Base-by-base conservation (phyloP, 495 filamentous ascomycete genomes). In the Aspergillus ellipticus region DNA sequence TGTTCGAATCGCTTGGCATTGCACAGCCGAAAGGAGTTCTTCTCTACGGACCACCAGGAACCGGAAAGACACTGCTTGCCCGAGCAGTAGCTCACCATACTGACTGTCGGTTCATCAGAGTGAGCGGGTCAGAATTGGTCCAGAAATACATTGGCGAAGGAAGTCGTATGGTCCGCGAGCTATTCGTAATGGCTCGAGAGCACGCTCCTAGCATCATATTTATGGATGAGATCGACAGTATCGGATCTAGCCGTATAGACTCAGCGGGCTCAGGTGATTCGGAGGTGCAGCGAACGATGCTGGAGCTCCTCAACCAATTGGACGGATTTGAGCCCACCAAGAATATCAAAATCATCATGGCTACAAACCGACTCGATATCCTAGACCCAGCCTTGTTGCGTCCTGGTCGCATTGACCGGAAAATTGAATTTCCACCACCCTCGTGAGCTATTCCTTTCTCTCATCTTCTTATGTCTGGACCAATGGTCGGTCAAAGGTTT, bases 331-430 rank as follows among this genome's bases (percentile, higher is more conserved):
- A 97, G 74, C 94, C 93, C 0, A 97, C 94, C n/a, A 97, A 97
- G 78, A 96, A 97, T 71, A 97, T 99, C 83, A 99, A 99, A 72
- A 93, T 99, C 67, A 93, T 99, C 74, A 97, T 97, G 94, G 94
- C 94, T 19, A 99, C 94, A 13, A 99, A 99, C 72, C 87, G 94
- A 67, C 81, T 97, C 43, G 94, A 99, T 67, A 97, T 97, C 62
- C 82, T 99, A 22, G 94, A 99, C 70, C 94, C 94, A 0, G 94
- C 94, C 6, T 79, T 99, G 37, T 79, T 99, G 57, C 86, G 94
- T 35, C 95, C 95, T 13, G 94, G 94, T 21, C 89, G 94, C 53
- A 97, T 99, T 71, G 94, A 99, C 79, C 82, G 94, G 60, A 99
- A 99, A 82, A 99, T 99, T 66, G 94, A 99, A 73, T 99, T 99